Conservation (phyloP, 179 eudicot genomes). For the Pouteria campechiana region DNA sequence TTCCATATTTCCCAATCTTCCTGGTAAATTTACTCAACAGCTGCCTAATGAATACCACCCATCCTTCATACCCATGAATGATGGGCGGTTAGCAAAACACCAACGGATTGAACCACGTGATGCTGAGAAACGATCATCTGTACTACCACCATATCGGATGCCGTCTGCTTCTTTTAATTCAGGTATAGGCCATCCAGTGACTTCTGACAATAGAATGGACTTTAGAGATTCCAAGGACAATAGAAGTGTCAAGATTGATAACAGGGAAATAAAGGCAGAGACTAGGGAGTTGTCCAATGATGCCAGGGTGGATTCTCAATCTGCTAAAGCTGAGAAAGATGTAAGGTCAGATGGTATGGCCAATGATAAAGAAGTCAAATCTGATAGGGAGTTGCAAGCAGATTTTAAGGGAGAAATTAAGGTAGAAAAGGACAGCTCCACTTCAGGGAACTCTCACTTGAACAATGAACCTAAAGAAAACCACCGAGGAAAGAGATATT, state of each 20-base stretch:
- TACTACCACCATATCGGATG: constrained; percentile 49
- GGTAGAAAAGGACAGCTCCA: constrained; percentile 48
- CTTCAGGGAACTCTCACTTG: constrained; percentile 24
- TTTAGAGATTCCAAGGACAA: constrained; percentile 40
- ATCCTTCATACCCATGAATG: constrained; percentile 19
- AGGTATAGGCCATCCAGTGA: constrained; percentile 29
- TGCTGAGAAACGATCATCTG: constrained; percentile 41
- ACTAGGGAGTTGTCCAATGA: constrained; percentile 38
- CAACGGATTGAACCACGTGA: constrained; percentile 47
- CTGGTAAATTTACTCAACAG: constrained; percentile 13
- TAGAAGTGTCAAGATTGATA: constrained; percentile 48
- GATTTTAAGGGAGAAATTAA: constrained; percentile 42
- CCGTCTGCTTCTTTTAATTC: constrained; percentile 29
- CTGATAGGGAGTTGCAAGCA: constrained; percentile 29
- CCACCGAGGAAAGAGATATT: constrained; percentile 46
- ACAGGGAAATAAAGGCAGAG: constrained; percentile 34
- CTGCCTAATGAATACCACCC: constrained; percentile 17
- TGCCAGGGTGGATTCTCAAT: constrained; percentile 32
- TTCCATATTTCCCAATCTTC: constrained; percentile 7
- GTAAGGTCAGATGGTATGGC: constrained; percentile 27
- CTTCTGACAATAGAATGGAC: constrained; percentile 43
- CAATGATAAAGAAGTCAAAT: constrained; percentile 50
- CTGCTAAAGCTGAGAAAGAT: constrained; percentile 41
- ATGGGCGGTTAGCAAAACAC: constrained; percentile 35
- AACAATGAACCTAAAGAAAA: constrained; percentile 53